These are phyloP conservation scores for Xylaria cubensis DNA, from an alignment of 495 filamentous ascomycete genomes.

Conservation along the genomic window DNA sequence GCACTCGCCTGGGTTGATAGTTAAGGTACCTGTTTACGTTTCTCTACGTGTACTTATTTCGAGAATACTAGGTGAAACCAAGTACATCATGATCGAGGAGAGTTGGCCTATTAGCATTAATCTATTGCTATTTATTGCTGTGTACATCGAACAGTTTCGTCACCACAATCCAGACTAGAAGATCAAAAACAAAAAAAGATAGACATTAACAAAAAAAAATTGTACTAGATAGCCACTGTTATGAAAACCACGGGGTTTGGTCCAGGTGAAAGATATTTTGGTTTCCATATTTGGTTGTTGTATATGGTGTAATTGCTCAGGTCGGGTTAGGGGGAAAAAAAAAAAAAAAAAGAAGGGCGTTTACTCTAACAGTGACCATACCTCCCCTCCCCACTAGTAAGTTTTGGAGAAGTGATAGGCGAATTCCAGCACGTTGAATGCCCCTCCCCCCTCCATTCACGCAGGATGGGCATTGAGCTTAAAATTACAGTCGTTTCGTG, in stretches of 20 bases:
- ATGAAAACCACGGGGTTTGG: not conserved
- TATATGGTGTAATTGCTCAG: not conserved
- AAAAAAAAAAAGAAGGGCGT: not conserved
- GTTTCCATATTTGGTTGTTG: not conserved
- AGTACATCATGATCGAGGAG: not conserved
- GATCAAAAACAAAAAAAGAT: too few species aligned
- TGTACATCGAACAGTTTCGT: not conserved
- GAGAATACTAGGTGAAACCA: not conserved
- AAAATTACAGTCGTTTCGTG: constrained; percentile 19
- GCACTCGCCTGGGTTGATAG: constrained; percentile 3
- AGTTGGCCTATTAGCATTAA: not conserved
- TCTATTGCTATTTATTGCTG: not conserved
- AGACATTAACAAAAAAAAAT: not conserved
- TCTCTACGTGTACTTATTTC: not conserved
- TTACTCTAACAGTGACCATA: not conserved
- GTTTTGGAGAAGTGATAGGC: not conserved
- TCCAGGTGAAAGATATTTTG: not conserved
- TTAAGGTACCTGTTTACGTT: not conserved
- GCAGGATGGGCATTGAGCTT: not conserved
- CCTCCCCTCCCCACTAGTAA: not conserved
- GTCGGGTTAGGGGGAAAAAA: not conserved
- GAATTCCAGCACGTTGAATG: not conserved
- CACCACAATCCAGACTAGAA: not conserved
- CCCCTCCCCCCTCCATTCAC: not conserved
- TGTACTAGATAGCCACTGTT: not conserved